Conservation (phyloP, 1,139 yeast species). For the Pichiaceae sp. region DNA sequence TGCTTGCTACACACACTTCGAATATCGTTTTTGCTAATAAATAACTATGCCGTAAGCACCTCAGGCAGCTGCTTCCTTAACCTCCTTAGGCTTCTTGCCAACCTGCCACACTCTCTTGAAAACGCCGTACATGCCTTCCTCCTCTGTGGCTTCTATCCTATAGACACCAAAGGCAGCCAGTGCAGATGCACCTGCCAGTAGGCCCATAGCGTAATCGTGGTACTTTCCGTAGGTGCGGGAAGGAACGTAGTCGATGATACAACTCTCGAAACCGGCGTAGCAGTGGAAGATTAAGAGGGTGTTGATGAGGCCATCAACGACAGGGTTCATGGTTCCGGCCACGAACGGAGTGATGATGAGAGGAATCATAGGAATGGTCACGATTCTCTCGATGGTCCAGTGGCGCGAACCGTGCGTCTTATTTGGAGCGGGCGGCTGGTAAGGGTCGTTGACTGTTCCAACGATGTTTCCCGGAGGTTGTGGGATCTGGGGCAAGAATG, state of each 20-base stretch:
- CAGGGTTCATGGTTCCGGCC: constrained; percentile 41
- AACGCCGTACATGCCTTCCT: constrained; percentile 49
- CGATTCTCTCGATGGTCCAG: constrained; percentile 62
- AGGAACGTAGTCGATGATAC: constrained; percentile 76
- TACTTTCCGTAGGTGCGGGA: constrained; percentile 61
- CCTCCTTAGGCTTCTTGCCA: too few relatives aligned
- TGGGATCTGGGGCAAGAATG: constrained; percentile 29
- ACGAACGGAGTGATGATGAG: constrained; percentile 55
- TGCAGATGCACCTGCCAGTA: constrained; percentile 55
- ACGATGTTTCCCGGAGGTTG: constrained; percentile 68
- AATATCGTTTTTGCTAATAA: too few relatives aligned
- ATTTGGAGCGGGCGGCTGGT: constrained; percentile 46
- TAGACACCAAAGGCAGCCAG: constrained; percentile 63
- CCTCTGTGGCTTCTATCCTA: constrained; percentile 46
- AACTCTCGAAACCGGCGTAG: constrained; percentile 65
- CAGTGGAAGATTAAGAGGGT: constrained; percentile 53
- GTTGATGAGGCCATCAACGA: constrained; percentile 52
- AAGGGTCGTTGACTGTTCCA: constrained; percentile 74
- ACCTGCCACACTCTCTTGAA: constrained; percentile 30
- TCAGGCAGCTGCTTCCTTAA: too few relatives aligned
- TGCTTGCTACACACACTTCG: too few relatives aligned
- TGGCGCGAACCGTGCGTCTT: constrained; percentile 59
- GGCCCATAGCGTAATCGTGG: constrained; percentile 53
- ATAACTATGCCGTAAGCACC: too few relatives aligned
- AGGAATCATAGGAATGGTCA: constrained; percentile 56